A percentile compares a stretch with the other conserved stretches of the same genome.
phyloP scores from a whole-genome alignment of 2,329 filamentous ascomycete species.

The Clarireedia homoeocarpa region DNA sequence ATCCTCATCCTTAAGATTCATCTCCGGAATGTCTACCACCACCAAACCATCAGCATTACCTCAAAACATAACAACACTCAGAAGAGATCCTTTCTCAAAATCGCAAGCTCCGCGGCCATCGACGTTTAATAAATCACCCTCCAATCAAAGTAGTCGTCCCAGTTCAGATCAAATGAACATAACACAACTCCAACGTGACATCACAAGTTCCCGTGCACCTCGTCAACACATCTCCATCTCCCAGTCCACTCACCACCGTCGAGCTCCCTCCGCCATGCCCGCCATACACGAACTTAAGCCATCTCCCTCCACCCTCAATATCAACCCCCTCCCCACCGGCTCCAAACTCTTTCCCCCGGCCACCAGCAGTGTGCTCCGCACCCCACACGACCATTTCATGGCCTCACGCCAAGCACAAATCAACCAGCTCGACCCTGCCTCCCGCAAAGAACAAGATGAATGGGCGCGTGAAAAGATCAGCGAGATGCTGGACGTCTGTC shows the following conservation, averaged over 20 bases:
- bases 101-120: background rate
- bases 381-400: conserved; percentile 9
- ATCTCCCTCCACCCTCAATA: background rate
- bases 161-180: background rate
- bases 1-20: background rate
- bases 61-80: background rate
- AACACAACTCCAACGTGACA: background rate
- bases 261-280: too few species aligned
- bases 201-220: too few species aligned
- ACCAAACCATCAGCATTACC: background rate
- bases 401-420: conserved; percentile 13
- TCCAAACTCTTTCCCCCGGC: background rate
- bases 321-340: background rate
- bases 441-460: conserved; percentile 14
- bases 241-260: too few species aligned
- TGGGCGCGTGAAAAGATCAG: conserved; percentile 13
- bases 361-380: background rate
- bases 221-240: too few species aligned
- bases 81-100: background rate
- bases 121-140: background rate
- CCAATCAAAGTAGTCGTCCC: background rate
- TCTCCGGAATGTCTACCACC: background rate
- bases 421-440: background rate
- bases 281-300: background rate
- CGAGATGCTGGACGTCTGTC: conserved; percentile 7